A percentile compares a stretch with the other conserved stretches of the same genome.
These are phyloP conservation scores for Mycena maculata DNA, from an alignment of 768 basidiomycete species.

Conservation along the genomic window DNA sequence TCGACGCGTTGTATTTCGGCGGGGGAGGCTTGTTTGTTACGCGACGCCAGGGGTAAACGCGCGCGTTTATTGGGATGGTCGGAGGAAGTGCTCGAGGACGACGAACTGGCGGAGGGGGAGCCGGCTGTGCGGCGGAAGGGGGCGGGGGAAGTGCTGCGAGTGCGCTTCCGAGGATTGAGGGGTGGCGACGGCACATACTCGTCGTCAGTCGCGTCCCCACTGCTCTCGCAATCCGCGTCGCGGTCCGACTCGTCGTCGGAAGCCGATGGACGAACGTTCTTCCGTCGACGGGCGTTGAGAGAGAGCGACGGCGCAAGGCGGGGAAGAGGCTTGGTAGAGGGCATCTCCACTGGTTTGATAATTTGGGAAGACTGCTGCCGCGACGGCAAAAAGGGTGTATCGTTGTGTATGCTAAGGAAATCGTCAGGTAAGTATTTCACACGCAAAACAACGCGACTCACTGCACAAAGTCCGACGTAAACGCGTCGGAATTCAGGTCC, in stretches of 20 bases:
- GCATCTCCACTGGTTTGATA: slow-evolving; percentile 3
- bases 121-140: slow-evolving; percentile 19
- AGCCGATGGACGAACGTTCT: neutral
- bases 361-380: slow-evolving; percentile 26
- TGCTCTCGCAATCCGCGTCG: slow-evolving; percentile 50
- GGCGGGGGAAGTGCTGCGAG: slow-evolving; percentile 19
- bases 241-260: slow-evolving; percentile 36
- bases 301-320: slow-evolving; percentile 10
- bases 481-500: slow-evolving; percentile 15
- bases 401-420: slow-evolving; percentile 21
- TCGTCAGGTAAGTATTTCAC: neutral
- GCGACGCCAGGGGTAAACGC: slow-evolving; percentile 53
- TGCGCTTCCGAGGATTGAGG: slow-evolving; percentile 48
- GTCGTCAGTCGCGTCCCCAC: slow-evolving; percentile 46
- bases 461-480: slow-evolving; percentile 15
- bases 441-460: neutral
- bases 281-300: slow-evolving; percentile 1
- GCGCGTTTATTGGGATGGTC: slow-evolving; percentile 37
- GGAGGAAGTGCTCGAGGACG: slow-evolving; percentile 11
- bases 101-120: slow-evolving; percentile 7
- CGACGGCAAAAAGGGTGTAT: slow-evolving; percentile 23
- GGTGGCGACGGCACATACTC: slow-evolving; percentile 52
- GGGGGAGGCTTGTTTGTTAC: slow-evolving; percentile 56
- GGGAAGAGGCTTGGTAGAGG: slow-evolving; percentile 2
- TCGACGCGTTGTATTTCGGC: slow-evolving; percentile 41